Base-by-base conservation (phyloP, 805 yeast genomes). In the Suhomyces tanzawaensis region DNA sequence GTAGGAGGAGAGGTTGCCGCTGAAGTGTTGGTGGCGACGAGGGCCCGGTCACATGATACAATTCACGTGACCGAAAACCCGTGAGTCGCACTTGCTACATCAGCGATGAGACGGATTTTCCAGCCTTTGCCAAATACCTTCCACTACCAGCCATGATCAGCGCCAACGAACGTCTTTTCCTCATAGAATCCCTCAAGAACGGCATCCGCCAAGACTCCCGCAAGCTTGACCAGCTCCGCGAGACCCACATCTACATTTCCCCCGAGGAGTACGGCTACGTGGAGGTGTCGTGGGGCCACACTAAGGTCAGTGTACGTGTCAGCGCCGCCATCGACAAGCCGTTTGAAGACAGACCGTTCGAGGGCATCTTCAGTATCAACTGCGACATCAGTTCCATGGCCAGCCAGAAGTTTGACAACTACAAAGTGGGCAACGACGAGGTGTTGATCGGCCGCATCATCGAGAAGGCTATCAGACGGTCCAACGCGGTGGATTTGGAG, bases 331-430 rank as follows among this genome's bases (percentile, higher is more conserved):
- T 93, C 11, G 72, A 77, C 3, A 76, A 77, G 41, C 99, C 99
- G 0, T 82, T 74, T 46, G 95, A 88, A 34, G 95, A 90, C 48
- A 72, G 96, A 38, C 97, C 97, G 0, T 91, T 87, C 57, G 99
- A 93, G 60, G 99, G 99, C 1, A 53, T 85, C 3, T 89, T 93
- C 57, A 70, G 76, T 17, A 89, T 93, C 11, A 77, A 84, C 34
- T 85, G 95, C 2, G 98, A 93, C 53, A 79, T 86, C 29, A 77
- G 89, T 15, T 86, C 97, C 12, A 83, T 91, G 88, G 95, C 96
- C 1, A 81, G 89, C 4, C 82, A 95, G 1, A 72, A 78, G 49
- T 89, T 88, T 58, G 96, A 90, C 51, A 79, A 78, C 49, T 81
- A 81, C 19, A 72, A 73, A 43, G 80, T 77, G 45, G 72, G 84